A percentile compares a stretch with the other conserved stretches of the same genome.
phyloP scores from a whole-genome alignment of 2,329 filamentous ascomycete genomes.

The Aschersonia sp. region DNA sequence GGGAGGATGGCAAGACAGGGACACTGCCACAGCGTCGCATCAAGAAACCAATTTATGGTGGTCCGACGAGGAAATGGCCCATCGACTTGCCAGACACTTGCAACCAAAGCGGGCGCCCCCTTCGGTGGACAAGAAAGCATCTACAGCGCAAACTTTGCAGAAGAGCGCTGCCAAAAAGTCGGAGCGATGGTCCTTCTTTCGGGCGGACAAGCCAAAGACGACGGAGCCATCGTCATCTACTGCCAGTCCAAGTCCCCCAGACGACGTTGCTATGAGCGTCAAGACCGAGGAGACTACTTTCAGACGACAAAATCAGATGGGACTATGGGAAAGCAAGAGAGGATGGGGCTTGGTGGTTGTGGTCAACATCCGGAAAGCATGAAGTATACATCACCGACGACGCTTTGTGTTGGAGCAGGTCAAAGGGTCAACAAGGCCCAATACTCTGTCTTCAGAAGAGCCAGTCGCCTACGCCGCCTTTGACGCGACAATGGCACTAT shows the following conservation, averaged over 20 bases:
- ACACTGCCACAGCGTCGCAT: too few species aligned
- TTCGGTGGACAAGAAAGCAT: slow-evolving; percentile 10
- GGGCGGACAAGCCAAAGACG: too few species aligned
- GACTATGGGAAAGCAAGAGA: slow-evolving; percentile 33
- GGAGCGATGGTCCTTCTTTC: too few species aligned
- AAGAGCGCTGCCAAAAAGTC: too few species aligned
- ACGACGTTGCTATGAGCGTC: slow-evolving; percentile 23
- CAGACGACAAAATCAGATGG: slow-evolving; percentile 34
- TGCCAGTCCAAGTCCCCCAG: not conserved
- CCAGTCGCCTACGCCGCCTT: too few species aligned
- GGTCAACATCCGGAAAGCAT: not conserved
- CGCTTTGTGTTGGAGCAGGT: too few species aligned
- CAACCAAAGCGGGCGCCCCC: slow-evolving; percentile 17
- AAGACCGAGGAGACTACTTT: slow-evolving; percentile 34
- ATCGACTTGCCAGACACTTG: slow-evolving; percentile 27
- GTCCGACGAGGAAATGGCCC: slow-evolving; percentile 29
- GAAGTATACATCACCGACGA: not conserved
- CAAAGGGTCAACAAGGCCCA: too few species aligned
- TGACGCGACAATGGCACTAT: too few species aligned
- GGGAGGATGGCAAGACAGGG: not conserved
- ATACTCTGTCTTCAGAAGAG: too few species aligned
- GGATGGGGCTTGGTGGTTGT: slow-evolving; percentile 31
- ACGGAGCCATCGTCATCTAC: too few species aligned
- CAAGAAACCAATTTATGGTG: slow-evolving; percentile 24
- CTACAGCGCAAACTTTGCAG: too few species aligned